These are phyloP conservation scores for Populus hybrid DNA, from an alignment of 441 rosid genomes.

Conservation along the genomic window DNA sequence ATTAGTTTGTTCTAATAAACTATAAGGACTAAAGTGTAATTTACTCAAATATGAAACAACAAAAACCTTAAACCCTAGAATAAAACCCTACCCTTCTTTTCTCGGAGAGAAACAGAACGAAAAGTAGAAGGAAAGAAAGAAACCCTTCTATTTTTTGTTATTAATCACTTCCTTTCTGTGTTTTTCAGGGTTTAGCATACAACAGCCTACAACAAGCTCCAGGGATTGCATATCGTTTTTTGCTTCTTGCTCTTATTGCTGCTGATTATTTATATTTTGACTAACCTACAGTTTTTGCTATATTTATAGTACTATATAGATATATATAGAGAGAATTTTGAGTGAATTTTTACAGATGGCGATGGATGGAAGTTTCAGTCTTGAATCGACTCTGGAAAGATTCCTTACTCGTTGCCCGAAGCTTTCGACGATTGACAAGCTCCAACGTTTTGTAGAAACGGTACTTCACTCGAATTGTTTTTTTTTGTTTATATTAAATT, in stretches of 20 bases:
- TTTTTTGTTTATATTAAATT: not conserved
- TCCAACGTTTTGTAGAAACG: constrained; percentile 39
- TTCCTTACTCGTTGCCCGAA: constrained; percentile 70
- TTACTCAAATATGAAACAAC: not conserved
- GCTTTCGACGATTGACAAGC: constrained; percentile 35
- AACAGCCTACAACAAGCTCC: not conserved
- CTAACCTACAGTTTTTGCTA: not conserved
- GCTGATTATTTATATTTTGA: not conserved
- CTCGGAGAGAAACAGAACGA: not conserved
- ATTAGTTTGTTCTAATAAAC: not conserved
- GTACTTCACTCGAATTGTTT: constrained; percentile 19
- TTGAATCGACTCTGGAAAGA: constrained; percentile 51
- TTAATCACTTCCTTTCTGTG: not conserved
- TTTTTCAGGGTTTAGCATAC: not conserved
- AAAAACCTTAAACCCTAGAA: not conserved
- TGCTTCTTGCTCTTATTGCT: not conserved
- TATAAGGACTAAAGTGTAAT: not conserved
- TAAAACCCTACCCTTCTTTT: not conserved
- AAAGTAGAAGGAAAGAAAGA: not conserved
- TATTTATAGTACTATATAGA: not conserved
- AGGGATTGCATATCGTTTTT: not conserved
- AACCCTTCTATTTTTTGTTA: not conserved
- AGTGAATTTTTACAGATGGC: constrained; percentile 39
- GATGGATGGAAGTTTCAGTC: constrained; percentile 69
- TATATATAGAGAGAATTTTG: not conserved